Percentiles rank a stretch among this genome's conserved stretches.
Conservation (phyloP, 495 filamentous ascomycete genomes). For the Paragyromitra xinjiangensis region DNA sequence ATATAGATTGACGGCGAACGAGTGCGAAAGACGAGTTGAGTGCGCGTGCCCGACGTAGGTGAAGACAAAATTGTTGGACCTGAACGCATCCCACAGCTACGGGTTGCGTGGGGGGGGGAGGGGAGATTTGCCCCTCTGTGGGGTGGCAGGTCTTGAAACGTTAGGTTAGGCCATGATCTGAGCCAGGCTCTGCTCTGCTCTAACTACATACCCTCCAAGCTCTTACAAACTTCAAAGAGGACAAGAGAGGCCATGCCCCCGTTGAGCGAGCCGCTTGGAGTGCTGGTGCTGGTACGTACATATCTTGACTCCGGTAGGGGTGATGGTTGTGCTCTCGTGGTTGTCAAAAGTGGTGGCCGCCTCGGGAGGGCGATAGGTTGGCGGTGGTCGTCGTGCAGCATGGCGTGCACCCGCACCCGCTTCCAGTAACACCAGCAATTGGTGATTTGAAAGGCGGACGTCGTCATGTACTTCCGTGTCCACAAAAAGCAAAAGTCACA, state of each 20-base stretch:
- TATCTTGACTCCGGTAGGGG: constrained; percentile 7
- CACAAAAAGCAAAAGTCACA: constrained; percentile 29
- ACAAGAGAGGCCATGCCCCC: constrained; percentile 7
- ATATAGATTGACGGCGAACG: constrained; percentile 10
- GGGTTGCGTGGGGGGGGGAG: constrained; percentile 43
- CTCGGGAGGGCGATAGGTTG: constrained; percentile 13
- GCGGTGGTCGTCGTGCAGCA: constrained; percentile 20
- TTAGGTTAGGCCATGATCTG: constrained; percentile 1
- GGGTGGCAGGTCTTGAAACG: constrained; percentile 41
- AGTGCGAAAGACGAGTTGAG: constrained; percentile 28
- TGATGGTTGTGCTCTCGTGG: constrained; percentile 4
- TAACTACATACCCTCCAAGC: background rate
- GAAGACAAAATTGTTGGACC: constrained; percentile 34
- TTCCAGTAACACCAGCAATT: constrained; percentile 20
- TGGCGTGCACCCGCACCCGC: constrained; percentile 41
- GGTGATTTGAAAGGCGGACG: constrained; percentile 31
- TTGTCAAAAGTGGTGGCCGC: background rate
- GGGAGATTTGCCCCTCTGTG: constrained; percentile 32
- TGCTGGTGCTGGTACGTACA: constrained; percentile 8
- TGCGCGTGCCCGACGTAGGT: constrained; percentile 40
- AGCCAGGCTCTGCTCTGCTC: constrained; percentile 1
- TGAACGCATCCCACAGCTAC: constrained; percentile 42
- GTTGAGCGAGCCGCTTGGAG: constrained; percentile 8
- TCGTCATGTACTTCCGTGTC: constrained; percentile 38
- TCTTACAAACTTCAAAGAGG: constrained; percentile 25